phyloP scores from a whole-genome alignment of 1,284 basidiomycete genomes.

The Dichomitus squalens region DNA sequence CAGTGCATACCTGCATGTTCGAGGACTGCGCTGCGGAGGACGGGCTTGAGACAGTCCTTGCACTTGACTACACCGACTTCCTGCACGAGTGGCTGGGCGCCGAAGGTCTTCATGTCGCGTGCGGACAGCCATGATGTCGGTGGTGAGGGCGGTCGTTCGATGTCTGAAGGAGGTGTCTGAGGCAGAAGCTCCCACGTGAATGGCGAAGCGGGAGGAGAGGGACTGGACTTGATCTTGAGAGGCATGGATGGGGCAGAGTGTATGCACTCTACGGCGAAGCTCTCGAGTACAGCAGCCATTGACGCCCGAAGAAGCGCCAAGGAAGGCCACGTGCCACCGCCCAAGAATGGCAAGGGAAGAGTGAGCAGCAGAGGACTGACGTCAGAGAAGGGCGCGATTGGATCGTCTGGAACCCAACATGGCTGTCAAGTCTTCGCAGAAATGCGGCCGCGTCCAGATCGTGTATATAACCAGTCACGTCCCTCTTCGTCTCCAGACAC shows the following conservation, averaged over 20 bases:
- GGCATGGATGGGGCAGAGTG: conserved; percentile 37
- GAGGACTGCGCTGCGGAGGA: conserved; percentile 71
- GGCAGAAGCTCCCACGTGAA: conserved; percentile 62
- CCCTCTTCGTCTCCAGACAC: conserved; percentile 8
- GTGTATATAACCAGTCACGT: conserved; percentile 20
- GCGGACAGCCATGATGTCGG: conserved; percentile 84
- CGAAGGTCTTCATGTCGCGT: conserved; percentile 86
- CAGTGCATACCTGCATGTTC: conserved; percentile 72
- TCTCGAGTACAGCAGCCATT: neutral
- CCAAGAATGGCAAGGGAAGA: neutral
- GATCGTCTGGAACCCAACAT: conserved; percentile 16
- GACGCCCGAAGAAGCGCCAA: neutral
- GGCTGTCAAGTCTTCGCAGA: conserved; percentile 8
- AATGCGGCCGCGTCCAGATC: conserved; percentile 15
- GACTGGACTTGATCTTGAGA: conserved; percentile 57
- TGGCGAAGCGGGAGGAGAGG: conserved; percentile 40
- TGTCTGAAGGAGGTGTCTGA: conserved; percentile 34
- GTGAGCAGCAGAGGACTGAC: conserved; percentile 10
- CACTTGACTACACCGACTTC: conserved; percentile 78
- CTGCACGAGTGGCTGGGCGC: conserved; percentile 66
- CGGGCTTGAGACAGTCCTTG: conserved; percentile 75
- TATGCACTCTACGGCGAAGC: neutral
- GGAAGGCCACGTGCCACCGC: neutral
- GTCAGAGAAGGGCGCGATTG: conserved; percentile 20
- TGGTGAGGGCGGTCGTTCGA: conserved; percentile 49